Conservation (phyloP, 345 rosid genomes). For the Atalantia buxifolia region DNA sequence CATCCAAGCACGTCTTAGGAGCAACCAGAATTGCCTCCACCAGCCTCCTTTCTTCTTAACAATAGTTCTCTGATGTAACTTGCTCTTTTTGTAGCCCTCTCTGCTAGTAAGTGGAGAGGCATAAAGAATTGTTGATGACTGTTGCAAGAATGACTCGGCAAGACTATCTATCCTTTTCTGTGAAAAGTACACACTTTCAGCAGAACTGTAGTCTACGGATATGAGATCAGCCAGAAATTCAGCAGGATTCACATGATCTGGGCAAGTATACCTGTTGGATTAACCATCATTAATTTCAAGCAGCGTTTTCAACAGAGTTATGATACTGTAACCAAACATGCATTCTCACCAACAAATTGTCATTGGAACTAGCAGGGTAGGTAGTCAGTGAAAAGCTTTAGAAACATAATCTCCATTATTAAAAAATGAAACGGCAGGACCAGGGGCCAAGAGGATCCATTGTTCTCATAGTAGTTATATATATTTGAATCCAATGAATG, state of each 20-base stretch:
- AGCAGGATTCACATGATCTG: constrained; percentile 92
- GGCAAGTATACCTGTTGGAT: constrained; percentile 72
- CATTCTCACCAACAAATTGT: constrained; percentile 1
- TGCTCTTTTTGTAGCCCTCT: constrained; percentile 28
- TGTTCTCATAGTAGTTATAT: neutral
- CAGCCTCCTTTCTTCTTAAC: constrained; percentile 57
- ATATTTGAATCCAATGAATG: neutral
- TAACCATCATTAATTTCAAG: constrained; percentile 14
- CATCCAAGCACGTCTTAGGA: constrained; percentile 94
- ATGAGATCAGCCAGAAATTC: constrained; percentile 98
- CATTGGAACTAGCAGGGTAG: neutral
- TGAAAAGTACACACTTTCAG: constrained; percentile 72
- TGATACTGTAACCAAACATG: constrained; percentile 7
- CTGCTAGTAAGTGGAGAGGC: constrained; percentile 57
- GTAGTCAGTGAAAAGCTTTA: constrained; percentile 1
- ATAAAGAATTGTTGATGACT: constrained; percentile 51
- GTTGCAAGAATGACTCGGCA: constrained; percentile 73
- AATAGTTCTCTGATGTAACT: constrained; percentile 31
- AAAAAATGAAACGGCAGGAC: neutral
- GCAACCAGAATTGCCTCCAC: constrained; percentile 90
- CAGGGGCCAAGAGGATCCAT: neutral
- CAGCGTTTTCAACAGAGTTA: constrained; percentile 4
- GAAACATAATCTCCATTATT: neutral
- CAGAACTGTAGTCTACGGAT: constrained; percentile 84
- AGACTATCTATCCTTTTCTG: constrained; percentile 86